Percentiles rank a stretch among this genome's conserved stretches.
Conservation (phyloP, 208 protist genomes). For the Trypanosoma caninum region DNA sequence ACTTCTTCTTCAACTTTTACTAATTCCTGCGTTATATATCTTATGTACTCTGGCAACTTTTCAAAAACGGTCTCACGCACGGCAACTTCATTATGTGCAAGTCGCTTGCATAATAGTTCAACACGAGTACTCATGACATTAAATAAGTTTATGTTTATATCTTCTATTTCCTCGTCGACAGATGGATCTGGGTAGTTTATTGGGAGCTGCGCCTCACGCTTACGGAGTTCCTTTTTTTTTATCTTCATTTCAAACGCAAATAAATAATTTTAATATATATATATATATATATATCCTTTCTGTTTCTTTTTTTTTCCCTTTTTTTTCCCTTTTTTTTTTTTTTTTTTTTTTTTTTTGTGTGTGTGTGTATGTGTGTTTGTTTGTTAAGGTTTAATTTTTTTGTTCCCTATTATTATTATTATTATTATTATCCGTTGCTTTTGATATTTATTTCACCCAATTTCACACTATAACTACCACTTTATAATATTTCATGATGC, state of each 20-base stretch:
- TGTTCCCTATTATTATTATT: too few relatives aligned
- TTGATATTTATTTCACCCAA: too few relatives aligned
- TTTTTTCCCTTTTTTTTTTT: not conserved
- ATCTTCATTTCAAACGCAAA: conserved; percentile 64
- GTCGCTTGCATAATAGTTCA: conserved; percentile 72
- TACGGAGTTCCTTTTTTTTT: conserved; percentile 89
- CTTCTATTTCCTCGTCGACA: conserved; percentile 31
- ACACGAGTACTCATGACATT: conserved; percentile 61
- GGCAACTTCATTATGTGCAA: conserved; percentile 83
- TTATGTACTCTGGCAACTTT: conserved; percentile 66
- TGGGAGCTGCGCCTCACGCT: conserved; percentile 78
- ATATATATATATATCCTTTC: too few relatives aligned
- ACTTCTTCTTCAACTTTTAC: conserved; percentile 45
- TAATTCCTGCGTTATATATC: conserved; percentile 38
- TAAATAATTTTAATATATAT: too few relatives aligned
- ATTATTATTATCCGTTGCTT: too few relatives aligned
- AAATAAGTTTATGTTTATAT: conserved; percentile 28
- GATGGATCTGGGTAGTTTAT: conserved; percentile 86
- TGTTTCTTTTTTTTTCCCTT: not conserved
- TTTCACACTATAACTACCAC: too few relatives aligned
- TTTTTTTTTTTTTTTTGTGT: not conserved
- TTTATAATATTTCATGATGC: too few relatives aligned
- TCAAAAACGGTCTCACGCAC: conserved; percentile 71
- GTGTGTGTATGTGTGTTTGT: not conserved
- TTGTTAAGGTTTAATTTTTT: not conserved